Percentiles rank a stretch among this genome's conserved stretches.
Evolutionary conservation across 2,329 filamentous ascomycete species (phyloP).

Genomic region (Penicillium griseofulvum): DNA sequence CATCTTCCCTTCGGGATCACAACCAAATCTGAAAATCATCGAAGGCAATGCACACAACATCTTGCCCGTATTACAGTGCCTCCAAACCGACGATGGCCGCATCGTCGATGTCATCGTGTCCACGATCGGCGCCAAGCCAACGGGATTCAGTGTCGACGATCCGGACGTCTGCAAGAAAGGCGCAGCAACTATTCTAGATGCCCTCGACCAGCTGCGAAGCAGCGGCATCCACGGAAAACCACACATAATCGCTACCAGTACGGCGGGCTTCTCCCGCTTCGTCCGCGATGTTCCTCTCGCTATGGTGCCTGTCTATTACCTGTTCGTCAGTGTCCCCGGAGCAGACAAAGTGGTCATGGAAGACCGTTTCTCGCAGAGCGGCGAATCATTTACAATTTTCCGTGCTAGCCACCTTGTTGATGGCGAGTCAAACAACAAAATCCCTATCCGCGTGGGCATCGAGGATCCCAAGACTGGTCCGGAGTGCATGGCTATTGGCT

Average conservation of each 20-base stretch:
- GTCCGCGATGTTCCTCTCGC: slow-evolving; percentile 33
- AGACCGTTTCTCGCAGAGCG: slow-evolving; percentile 24
- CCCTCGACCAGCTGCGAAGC: slow-evolving; percentile 15
- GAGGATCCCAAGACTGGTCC: slow-evolving; percentile 32
- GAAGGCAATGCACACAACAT: slow-evolving; percentile 48
- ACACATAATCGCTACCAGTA: slow-evolving; percentile 32
- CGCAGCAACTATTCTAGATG: slow-evolving; percentile 26
- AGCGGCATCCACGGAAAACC: slow-evolving; percentile 23
- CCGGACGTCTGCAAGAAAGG: slow-evolving; percentile 35
- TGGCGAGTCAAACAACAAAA: slow-evolving; percentile 20
- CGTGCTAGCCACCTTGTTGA: slow-evolving; percentile 37
- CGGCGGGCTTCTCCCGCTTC: slow-evolving; percentile 33
- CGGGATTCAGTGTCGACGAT: slow-evolving; percentile 33
- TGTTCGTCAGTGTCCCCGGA: slow-evolving; percentile 33
- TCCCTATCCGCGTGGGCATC: slow-evolving; percentile 22
- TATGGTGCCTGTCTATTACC: slow-evolving; percentile 34
- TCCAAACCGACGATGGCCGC: slow-evolving; percentile 22
- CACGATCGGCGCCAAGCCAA: slow-evolving; percentile 46
- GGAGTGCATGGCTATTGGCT: slow-evolving; percentile 31
- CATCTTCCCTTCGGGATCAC: slow-evolving; percentile 40
- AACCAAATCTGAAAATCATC: slow-evolving; percentile 47
- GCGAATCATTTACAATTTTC: slow-evolving; percentile 26
- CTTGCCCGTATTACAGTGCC: slow-evolving; percentile 39
- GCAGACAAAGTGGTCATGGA: slow-evolving; percentile 40
- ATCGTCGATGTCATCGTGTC: slow-evolving; percentile 46